These are phyloP conservation scores for Pythium utonaiense DNA, from an alignment of 352 stramenopile species.

Conservation along the genomic window DNA sequence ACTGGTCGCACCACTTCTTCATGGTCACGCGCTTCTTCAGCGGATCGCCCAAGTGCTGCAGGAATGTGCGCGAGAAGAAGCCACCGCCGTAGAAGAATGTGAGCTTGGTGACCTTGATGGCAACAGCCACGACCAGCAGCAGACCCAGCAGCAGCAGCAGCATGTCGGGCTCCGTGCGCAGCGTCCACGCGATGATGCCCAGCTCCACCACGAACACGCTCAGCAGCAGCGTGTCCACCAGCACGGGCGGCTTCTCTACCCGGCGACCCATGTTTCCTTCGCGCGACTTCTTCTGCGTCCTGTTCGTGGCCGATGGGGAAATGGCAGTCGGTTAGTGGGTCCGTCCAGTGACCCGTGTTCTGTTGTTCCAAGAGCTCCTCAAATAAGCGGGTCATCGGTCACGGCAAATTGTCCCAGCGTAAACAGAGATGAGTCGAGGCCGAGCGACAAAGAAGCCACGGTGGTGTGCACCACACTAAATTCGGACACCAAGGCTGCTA, in stretches of 20 bases:
- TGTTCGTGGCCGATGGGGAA: slow-evolving; percentile 9
- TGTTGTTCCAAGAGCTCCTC: not conserved
- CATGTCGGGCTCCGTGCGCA: slow-evolving; percentile 69
- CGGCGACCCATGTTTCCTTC: slow-evolving; percentile 45
- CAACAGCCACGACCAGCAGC: slow-evolving; percentile 62
- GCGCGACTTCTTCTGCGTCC: slow-evolving; percentile 11
- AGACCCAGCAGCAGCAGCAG: slow-evolving; percentile 61
- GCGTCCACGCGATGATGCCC: slow-evolving; percentile 51
- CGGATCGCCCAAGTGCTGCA: slow-evolving; percentile 78
- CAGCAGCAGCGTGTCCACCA: slow-evolving; percentile 67
- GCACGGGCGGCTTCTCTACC: slow-evolving; percentile 61
- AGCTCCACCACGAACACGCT: slow-evolving; percentile 58
- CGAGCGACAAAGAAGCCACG: not conserved
- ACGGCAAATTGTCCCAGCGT: not conserved
- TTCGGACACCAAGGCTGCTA: slow-evolving; percentile 2
- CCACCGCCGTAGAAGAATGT: slow-evolving; percentile 57
- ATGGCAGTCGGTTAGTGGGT: slow-evolving; percentile 2
- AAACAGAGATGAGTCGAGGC: not conserved
- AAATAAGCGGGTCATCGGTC: not conserved
- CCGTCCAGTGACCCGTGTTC: not conserved
- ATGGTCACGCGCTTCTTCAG: slow-evolving; percentile 78
- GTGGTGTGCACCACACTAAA: slow-evolving; percentile 2
- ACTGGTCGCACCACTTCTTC: slow-evolving; percentile 90
- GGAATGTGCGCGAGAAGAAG: slow-evolving; percentile 74
- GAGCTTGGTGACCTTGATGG: slow-evolving; percentile 65